Conservation (phyloP, 106 monocot species). For the Allium sativum region DNA sequence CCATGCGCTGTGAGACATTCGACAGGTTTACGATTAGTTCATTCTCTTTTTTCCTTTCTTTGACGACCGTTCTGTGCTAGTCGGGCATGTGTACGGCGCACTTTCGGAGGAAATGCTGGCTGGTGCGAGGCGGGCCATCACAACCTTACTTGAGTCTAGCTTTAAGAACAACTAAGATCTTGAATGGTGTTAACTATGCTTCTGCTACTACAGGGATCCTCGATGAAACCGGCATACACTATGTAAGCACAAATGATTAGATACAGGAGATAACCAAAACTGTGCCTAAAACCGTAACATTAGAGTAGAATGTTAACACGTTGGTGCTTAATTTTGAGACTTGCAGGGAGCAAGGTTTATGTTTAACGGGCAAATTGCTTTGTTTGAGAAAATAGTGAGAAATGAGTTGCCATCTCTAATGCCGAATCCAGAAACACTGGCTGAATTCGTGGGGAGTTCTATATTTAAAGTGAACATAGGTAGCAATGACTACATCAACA, state of each 20-base stretch:
- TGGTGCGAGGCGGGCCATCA: too few relatives aligned
- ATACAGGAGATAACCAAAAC: too few relatives aligned
- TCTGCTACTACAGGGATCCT: slow-evolving; percentile 68
- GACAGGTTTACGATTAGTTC: too few relatives aligned
- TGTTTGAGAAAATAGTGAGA: slow-evolving; percentile 37
- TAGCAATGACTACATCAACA: slow-evolving; percentile 68
- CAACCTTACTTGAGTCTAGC: slow-evolving; percentile 39
- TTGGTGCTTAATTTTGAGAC: not conserved
- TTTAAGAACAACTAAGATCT: slow-evolving; percentile 15
- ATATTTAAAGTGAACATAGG: slow-evolving; percentile 42
- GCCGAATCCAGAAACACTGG: slow-evolving; percentile 10
- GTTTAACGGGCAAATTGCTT: slow-evolving; percentile 37
- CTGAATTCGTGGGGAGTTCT: slow-evolving; percentile 22
- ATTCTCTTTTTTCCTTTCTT: too few relatives aligned
- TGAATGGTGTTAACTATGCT: slow-evolving; percentile 76
- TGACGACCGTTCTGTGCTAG: too few relatives aligned
- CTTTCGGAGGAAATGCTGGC: too few relatives aligned
- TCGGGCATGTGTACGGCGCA: too few relatives aligned
- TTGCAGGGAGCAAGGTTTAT: slow-evolving; percentile 40
- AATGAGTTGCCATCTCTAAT: slow-evolving; percentile 28
- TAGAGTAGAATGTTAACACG: too few relatives aligned
- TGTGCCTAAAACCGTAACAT: too few relatives aligned
- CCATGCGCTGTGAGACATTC: too few relatives aligned
- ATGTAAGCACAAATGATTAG: slow-evolving; percentile 18
- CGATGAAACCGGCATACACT: slow-evolving; percentile 38